Conservation (phyloP, 2,329 filamentous ascomycete genomes). For the Diaporthe capsici region DNA sequence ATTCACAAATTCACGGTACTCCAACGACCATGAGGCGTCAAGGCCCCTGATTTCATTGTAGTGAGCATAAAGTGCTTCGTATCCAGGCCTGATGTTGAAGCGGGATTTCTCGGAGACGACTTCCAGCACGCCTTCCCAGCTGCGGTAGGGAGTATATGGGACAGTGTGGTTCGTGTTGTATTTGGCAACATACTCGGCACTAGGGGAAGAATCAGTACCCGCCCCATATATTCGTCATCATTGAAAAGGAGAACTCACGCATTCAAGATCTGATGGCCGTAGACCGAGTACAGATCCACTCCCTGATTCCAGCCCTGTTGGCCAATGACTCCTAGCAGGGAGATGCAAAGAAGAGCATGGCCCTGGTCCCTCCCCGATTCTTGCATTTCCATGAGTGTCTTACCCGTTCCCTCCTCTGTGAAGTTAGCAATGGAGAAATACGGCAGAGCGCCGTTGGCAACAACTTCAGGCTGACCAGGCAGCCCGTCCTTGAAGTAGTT, state of each 20-base stretch:
- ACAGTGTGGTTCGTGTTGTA: constrained; percentile 60
- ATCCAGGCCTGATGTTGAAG: not conserved
- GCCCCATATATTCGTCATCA: not conserved
- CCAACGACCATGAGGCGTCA: not conserved
- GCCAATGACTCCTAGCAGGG: not conserved
- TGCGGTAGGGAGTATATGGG: constrained; percentile 57
- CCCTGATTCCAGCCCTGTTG: constrained; percentile 17
- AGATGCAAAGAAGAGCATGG: constrained; percentile 14
- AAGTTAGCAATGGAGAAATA: constrained; percentile 13
- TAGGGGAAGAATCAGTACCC: constrained; percentile 26
- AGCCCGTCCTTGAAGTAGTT: constrained; percentile 52
- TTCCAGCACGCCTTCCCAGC: constrained; percentile 43
- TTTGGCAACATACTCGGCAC: constrained; percentile 55
- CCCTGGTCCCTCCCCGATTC: constrained; percentile 10
- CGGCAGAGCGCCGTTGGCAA: constrained; percentile 13
- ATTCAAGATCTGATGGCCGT: constrained; percentile 1
- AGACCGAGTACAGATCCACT: not conserved
- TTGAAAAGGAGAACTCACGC: not conserved
- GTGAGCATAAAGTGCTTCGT: not conserved
- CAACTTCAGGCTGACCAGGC: not conserved
- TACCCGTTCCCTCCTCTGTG: not conserved
- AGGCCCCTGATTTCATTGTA: not conserved
- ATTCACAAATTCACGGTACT: constrained; percentile 8
- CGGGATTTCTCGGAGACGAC: constrained; percentile 4
- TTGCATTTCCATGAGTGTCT: constrained; percentile 11